Evolutionary conservation across 805 yeast genomes (phyloP).

Genomic region (Wickerhamiella occidentalis): DNA sequence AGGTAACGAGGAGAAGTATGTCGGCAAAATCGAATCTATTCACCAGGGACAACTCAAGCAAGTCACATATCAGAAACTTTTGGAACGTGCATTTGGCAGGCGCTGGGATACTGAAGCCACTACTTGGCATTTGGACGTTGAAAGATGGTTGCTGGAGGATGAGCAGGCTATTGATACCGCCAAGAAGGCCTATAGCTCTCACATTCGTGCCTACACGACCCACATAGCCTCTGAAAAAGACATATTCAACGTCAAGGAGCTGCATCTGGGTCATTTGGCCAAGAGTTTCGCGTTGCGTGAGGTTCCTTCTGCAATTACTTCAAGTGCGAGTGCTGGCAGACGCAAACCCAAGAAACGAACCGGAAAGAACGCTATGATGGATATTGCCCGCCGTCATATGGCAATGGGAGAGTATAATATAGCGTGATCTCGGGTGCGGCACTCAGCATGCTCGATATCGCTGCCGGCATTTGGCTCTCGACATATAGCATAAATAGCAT

Average conservation of each 20-base stretch:
- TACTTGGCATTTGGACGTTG: slow-evolving; percentile 85
- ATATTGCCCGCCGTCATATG: slow-evolving; percentile 18
- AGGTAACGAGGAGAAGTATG: slow-evolving; percentile 76
- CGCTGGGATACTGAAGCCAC: slow-evolving; percentile 91
- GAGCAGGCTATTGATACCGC: slow-evolving; percentile 50
- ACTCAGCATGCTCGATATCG: too few species aligned
- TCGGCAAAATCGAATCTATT: slow-evolving; percentile 44
- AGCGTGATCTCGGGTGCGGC: too few species aligned
- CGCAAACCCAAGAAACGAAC: slow-evolving; percentile 14
- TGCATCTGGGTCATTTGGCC: slow-evolving; percentile 94
- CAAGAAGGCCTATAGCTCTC: slow-evolving; percentile 71
- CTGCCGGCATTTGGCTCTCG: too few species aligned
- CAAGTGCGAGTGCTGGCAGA: slow-evolving; percentile 11
- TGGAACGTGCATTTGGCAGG: slow-evolving; percentile 30
- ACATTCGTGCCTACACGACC: slow-evolving; percentile 90
- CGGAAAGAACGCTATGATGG: slow-evolving; percentile 18
- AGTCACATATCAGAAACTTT: slow-evolving; percentile 33
- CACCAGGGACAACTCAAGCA: slow-evolving; percentile 47
- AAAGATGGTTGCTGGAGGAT: slow-evolving; percentile 75
- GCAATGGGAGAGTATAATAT: slow-evolving; percentile 20
- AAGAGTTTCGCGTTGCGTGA: slow-evolving; percentile 91
- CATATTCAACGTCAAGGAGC: slow-evolving; percentile 63
- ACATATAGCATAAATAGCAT: background rate
- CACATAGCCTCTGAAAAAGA: slow-evolving; percentile 72
- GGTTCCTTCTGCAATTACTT: slow-evolving; percentile 53